These are phyloP conservation scores for Talaromyces borbonicus DNA, from an alignment of 495 filamentous ascomycete species.

Conservation along the genomic window DNA sequence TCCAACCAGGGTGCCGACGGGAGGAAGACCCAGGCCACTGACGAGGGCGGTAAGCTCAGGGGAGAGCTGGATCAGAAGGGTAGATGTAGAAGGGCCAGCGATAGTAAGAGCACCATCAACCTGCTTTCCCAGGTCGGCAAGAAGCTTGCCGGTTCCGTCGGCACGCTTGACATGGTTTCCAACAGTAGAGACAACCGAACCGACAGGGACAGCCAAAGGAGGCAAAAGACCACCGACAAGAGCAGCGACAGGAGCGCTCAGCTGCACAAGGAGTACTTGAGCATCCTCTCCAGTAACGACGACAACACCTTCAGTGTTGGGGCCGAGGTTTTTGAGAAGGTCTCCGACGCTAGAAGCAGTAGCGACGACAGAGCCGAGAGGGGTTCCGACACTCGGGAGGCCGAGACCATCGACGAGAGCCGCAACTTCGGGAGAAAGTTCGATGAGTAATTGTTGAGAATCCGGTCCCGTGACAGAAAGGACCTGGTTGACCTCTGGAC, in stretches of 20 bases:
- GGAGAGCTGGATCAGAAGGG: constrained; percentile 24
- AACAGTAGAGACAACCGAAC: constrained; percentile 10
- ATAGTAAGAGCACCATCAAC: constrained; percentile 23
- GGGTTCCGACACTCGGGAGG: constrained; percentile 17
- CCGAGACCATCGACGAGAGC: constrained; percentile 23
- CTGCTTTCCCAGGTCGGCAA: constrained; percentile 18
- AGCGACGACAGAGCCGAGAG: constrained; percentile 21
- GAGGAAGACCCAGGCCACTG: constrained; percentile 21
- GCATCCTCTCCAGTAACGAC: constrained; percentile 24
- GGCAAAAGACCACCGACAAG: constrained; percentile 13
- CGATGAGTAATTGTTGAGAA: constrained; percentile 23
- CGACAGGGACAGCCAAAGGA: constrained; percentile 13
- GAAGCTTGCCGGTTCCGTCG: constrained; percentile 9
- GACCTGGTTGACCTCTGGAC: constrained; percentile 19
- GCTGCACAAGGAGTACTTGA: constrained; percentile 17
- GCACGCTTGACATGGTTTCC: constrained; percentile 7
- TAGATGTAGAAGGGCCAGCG: constrained; percentile 19
- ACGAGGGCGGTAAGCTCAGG: constrained; percentile 25
- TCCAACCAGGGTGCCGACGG: constrained; percentile 18
- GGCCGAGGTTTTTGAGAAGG: constrained; percentile 26
- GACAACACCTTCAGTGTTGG: constrained; percentile 22
- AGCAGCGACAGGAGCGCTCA: constrained; percentile 11
- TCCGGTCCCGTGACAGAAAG: constrained; percentile 26
- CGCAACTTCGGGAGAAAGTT: constrained; percentile 23
- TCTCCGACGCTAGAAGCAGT: constrained; percentile 26